Percentiles rank a stretch among this genome's conserved stretches.
Conservation (phyloP, 352 stramenopile genomes). For the Globisporangium rhizosaccharum region DNA sequence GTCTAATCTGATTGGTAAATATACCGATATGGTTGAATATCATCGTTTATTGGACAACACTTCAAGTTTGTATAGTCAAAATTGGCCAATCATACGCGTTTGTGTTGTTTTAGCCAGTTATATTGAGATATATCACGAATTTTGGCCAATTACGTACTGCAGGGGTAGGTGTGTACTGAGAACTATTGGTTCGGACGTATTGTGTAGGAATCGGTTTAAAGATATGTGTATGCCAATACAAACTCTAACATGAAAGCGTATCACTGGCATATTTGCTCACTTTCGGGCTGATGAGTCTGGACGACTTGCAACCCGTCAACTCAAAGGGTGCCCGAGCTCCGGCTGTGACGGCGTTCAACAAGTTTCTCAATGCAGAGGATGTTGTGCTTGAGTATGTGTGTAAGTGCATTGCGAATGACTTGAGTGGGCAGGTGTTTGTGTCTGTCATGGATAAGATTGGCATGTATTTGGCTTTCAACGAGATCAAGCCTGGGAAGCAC, state of each 20-base stretch:
- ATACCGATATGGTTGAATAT: too few relatives aligned
- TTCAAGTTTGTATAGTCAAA: too few relatives aligned
- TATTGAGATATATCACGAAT: slow-evolving; percentile 2
- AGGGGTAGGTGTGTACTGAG: slow-evolving; percentile 9
- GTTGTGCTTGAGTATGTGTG: background rate
- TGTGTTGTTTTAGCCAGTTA: too few relatives aligned
- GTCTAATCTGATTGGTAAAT: too few relatives aligned
- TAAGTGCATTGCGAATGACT: background rate
- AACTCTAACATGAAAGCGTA: background rate
- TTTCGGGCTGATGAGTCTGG: background rate
- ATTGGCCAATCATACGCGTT: too few relatives aligned
- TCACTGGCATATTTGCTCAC: slow-evolving; percentile 3
- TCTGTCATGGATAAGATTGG: too few relatives aligned
- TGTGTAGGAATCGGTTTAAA: slow-evolving; percentile 5
- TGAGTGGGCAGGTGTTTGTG: background rate
- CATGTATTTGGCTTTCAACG: background rate
- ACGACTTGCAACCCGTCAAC: background rate
- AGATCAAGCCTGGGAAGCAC: background rate
- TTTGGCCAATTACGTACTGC: slow-evolving; percentile 6
- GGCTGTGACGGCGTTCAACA: background rate
- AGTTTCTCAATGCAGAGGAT: background rate
- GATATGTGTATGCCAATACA: slow-evolving; percentile 13
- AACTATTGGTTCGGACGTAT: slow-evolving; percentile 11
- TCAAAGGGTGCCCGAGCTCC: background rate
- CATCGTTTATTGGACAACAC: too few relatives aligned